Evolutionary conservation across 164 flowering plant species (phyloP).

Genomic region (Buxus sempervirens): DNA sequence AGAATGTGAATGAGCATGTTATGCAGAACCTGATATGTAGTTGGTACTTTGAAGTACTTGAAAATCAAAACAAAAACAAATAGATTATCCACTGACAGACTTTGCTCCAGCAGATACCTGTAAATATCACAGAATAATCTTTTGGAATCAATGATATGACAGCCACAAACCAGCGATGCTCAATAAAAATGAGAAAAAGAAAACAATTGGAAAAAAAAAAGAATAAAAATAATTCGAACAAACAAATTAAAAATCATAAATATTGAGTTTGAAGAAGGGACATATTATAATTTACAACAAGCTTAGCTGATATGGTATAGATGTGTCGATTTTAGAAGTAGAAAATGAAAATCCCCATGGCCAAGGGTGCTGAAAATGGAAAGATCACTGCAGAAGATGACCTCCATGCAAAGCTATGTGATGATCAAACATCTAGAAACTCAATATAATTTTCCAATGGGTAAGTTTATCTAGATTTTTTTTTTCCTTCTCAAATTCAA

Average conservation of each 20-base stretch:
- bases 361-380: no score
- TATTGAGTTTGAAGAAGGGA: no score
- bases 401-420: no score
- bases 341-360: no score
- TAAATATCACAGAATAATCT: slow-evolving; percentile 19
- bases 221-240: neutral
- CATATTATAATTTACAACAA: no score
- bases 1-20: neutral
- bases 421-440: neutral
- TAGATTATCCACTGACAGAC: slow-evolving; percentile 93
- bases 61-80: slow-evolving; percentile 91
- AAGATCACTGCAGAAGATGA: no score
- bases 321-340: no score
- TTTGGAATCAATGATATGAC: neutral
- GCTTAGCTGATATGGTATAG: no score
- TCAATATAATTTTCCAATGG: neutral
- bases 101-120: slow-evolving; percentile 93
- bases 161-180: neutral
- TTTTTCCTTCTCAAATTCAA: no score
- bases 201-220: neutral
- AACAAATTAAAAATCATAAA: no score
- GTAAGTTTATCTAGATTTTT: no score
- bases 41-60: slow-evolving; percentile 93
- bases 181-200: neutral
- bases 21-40: slow-evolving; percentile 60